Conservation (phyloP, 2,329 filamentous ascomycete species). For the Neopestalotiopsis sp. region DNA sequence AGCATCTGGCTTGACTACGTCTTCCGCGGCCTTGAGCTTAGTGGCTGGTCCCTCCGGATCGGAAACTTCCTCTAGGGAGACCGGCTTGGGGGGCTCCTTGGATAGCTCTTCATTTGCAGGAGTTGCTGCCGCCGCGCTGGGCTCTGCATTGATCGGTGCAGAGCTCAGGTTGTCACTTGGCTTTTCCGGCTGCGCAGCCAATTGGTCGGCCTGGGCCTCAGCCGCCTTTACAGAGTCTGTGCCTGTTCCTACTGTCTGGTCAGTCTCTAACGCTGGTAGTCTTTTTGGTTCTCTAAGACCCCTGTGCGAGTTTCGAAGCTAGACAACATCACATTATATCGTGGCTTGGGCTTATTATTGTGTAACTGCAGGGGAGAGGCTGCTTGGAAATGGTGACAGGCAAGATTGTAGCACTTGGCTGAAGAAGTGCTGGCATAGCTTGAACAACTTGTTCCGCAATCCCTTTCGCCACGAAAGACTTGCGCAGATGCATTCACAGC, state of each 20-base stretch:
- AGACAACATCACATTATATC: not conserved
- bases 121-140: slow-evolving; percentile 10
- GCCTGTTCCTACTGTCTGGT: not conserved
- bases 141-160: slow-evolving; percentile 20
- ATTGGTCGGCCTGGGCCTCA: slow-evolving; percentile 5
- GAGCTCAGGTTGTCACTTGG: slow-evolving; percentile 22
- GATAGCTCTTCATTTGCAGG: slow-evolving; percentile 25
- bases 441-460: not conserved
- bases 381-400: too few relatives aligned
- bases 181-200: slow-evolving; percentile 29
- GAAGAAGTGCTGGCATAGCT: not conserved
- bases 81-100: slow-evolving; percentile 32
- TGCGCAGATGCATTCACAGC: not conserved
- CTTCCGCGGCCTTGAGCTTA: slow-evolving; percentile 25
- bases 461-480: not conserved
- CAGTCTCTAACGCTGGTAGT: not conserved
- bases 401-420: too few relatives aligned
- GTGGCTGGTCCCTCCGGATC: slow-evolving; percentile 29
- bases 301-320: not conserved
- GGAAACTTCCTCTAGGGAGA: slow-evolving; percentile 33
- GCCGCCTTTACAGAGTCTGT: slow-evolving; percentile 4
- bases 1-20: slow-evolving; percentile 24
- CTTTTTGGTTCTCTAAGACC: not conserved
- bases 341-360: too few relatives aligned
- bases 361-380: too few relatives aligned